Percentiles rank a stretch among this genome's conserved stretches.
Conservation (phyloP, 106 monocot genomes). For the Agapanthus africanus region DNA sequence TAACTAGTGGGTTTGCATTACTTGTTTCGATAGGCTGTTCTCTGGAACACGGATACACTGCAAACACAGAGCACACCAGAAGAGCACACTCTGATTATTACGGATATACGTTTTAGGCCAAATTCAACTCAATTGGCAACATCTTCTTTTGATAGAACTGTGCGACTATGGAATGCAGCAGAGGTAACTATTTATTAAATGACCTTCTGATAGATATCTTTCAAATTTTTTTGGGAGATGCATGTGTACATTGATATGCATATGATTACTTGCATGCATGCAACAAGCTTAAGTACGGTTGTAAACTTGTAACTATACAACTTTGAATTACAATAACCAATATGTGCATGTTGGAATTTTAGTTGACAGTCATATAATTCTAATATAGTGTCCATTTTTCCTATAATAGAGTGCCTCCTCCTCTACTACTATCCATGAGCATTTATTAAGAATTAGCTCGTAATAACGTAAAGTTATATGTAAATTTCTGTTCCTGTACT, state of each 20-base stretch:
- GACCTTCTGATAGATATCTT: background rate
- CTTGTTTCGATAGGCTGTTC: slow-evolving; percentile 42
- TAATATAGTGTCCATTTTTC: too few species aligned
- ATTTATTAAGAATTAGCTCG: too few species aligned
- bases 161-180: slow-evolving; percentile 79
- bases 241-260: too few species aligned
- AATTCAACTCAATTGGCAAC: slow-evolving; percentile 81
- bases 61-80: slow-evolving; percentile 68
- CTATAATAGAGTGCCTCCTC: too few species aligned
- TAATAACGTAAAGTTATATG: background rate
- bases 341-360: too few species aligned
- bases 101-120: slow-evolving; percentile 85
- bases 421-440: too few species aligned
- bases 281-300: too few species aligned
- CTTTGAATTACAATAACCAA: too few species aligned
- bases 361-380: too few species aligned
- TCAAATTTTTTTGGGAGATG: background rate
- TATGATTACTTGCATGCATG: too few species aligned
- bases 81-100: slow-evolving; percentile 55
- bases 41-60: slow-evolving; percentile 84
- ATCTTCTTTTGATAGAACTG: slow-evolving; percentile 82
- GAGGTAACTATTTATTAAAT: slow-evolving; percentile 28
- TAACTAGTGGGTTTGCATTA: background rate
- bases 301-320: too few species aligned
- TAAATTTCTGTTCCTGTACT: background rate